Conservation (phyloP, 768 basidiomycete genomes). For the Tricholoma saponaceum region DNA sequence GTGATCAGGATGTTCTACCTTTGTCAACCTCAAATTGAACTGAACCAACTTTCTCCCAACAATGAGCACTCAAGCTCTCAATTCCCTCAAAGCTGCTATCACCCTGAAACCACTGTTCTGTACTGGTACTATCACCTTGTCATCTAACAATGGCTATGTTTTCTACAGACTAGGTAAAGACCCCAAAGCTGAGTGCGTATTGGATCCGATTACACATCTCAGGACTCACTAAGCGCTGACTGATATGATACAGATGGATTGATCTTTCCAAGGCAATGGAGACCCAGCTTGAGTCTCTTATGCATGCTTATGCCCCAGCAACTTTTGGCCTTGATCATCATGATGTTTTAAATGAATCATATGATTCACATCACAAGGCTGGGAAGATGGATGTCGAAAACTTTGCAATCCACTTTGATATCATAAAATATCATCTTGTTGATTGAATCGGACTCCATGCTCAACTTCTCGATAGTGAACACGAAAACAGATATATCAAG, state of each 20-base stretch:
- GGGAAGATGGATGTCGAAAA: constrained; percentile 16
- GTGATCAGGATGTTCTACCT: too few relatives aligned
- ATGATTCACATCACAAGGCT: constrained; percentile 24
- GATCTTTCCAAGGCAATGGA: constrained; percentile 2
- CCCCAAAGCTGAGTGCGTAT: background rate
- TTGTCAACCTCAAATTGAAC: too few relatives aligned
- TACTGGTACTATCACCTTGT: background rate
- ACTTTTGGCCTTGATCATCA: constrained; percentile 21
- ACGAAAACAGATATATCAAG: constrained; percentile 7
- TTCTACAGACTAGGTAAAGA: background rate
- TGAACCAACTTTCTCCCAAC: too few relatives aligned
- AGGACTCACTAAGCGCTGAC: background rate
- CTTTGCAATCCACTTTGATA: constrained; percentile 18
- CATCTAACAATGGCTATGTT: background rate
- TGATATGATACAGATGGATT: background rate
- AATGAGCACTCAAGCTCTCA: too few relatives aligned
- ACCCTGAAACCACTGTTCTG: background rate
- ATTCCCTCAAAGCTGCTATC: background rate
- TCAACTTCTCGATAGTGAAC: constrained; percentile 13
- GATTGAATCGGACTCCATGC: constrained; percentile 9
- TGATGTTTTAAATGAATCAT: constrained; percentile 23
- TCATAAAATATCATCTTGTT: constrained; percentile 7
- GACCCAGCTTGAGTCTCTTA: background rate
- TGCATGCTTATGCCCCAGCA: constrained; percentile 17
- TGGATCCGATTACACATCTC: background rate